These are phyloP conservation scores for Pythium utonaiense DNA, from an alignment of 352 stramenopile species.

Conservation along the genomic window DNA sequence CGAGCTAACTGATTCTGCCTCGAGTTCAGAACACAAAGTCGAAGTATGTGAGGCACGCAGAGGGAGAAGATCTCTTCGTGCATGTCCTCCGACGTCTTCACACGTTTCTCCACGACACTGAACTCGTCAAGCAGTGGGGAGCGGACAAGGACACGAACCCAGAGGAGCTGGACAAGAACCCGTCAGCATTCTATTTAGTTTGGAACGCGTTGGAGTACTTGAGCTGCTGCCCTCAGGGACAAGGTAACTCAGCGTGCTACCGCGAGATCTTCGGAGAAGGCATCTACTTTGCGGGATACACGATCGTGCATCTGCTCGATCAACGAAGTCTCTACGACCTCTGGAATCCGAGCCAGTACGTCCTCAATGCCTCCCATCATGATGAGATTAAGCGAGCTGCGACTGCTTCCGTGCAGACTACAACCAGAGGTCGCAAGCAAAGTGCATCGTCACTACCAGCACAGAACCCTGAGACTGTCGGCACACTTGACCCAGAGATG, in stretches of 20 bases:
- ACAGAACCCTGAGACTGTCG: constrained; percentile 14
- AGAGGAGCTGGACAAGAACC: constrained; percentile 36
- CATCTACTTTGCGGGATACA: constrained; percentile 55
- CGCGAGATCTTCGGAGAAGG: constrained; percentile 54
- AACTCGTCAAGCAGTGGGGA: constrained; percentile 39
- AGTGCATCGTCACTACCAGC: background rate
- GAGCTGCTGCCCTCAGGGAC: constrained; percentile 31
- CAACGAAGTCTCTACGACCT: constrained; percentile 53
- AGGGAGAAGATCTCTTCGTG: constrained; percentile 1
- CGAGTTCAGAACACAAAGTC: too few species aligned
- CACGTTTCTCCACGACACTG: constrained; percentile 26
- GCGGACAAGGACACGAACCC: constrained; percentile 32
- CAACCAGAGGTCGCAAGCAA: constrained; percentile 7
- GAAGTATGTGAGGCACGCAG: background rate
- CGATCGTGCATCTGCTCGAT: constrained; percentile 47
- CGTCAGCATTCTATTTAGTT: constrained; percentile 53
- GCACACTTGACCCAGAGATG: constrained; percentile 50
- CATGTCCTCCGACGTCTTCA: constrained; percentile 7
- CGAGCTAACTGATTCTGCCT: too few species aligned
- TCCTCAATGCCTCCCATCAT: constrained; percentile 39
- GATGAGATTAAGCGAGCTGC: constrained; percentile 24
- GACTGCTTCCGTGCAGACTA: constrained; percentile 12
- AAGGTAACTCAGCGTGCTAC: constrained; percentile 4
- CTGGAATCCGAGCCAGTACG: constrained; percentile 61
- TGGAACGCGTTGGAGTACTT: constrained; percentile 67